These are phyloP conservation scores for Zalaria sp. DNA, from an alignment of 2,329 filamentous ascomycete species.

Conservation along the genomic window DNA sequence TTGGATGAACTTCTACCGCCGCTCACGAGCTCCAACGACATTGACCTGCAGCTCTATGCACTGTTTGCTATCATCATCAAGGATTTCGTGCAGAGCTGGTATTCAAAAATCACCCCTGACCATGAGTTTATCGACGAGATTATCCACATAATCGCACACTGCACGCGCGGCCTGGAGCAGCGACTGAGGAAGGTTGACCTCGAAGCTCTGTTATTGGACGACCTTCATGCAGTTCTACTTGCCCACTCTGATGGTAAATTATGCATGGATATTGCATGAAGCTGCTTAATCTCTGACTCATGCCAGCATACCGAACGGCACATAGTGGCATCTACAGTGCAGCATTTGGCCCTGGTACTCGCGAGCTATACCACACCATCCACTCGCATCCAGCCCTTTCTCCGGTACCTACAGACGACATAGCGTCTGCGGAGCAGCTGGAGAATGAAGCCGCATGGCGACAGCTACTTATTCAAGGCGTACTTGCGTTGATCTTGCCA, in stretches of 20 bases:
- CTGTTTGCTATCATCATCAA: conserved; percentile 79
- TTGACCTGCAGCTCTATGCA: conserved; percentile 87
- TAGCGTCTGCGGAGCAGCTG: conserved; percentile 39
- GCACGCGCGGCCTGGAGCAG: conserved; percentile 76
- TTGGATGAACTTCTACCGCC: conserved; percentile 78
- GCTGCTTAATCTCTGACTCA: neutral
- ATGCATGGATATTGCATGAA: neutral
- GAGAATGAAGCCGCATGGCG: conserved; percentile 75
- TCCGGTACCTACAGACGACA: conserved; percentile 50
- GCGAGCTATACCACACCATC: conserved; percentile 68
- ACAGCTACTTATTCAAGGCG: conserved; percentile 70
- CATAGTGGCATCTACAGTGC: conserved; percentile 42
- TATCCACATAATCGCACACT: conserved; percentile 82
- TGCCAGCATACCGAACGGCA: conserved; percentile 57
- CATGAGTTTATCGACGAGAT: conserved; percentile 78
- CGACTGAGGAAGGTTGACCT: conserved; percentile 70
- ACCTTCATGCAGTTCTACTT: conserved; percentile 70
- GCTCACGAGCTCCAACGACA: conserved; percentile 83
- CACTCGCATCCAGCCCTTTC: conserved; percentile 69
- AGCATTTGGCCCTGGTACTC: conserved; percentile 47
- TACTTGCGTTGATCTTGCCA: conserved; percentile 71
- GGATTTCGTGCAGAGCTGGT: conserved; percentile 89
- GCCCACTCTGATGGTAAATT: conserved; percentile 60
- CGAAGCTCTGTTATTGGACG: conserved; percentile 70
- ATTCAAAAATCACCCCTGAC: conserved; percentile 81